Conservation (phyloP, 1,284 basidiomycete species). For the Crepidotus sp. region DNA sequence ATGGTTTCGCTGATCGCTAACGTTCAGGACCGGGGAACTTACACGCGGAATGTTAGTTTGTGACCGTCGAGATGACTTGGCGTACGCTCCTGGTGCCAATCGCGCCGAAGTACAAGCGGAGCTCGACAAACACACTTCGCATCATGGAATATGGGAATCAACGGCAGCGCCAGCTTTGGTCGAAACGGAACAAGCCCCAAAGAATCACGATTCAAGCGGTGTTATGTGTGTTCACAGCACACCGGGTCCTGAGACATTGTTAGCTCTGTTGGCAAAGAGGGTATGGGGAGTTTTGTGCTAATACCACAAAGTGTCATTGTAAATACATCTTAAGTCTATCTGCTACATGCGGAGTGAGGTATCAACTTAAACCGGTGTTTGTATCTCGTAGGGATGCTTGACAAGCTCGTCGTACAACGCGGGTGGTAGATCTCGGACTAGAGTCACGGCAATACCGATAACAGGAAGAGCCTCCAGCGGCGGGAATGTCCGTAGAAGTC, state of each 20-base stretch:
- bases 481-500: slow-evolving; percentile 89
- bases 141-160: slow-evolving; percentile 38
- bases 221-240: slow-evolving; percentile 48
- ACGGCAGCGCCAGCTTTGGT: slow-evolving; percentile 45
- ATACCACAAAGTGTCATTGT: slow-evolving; percentile 7
- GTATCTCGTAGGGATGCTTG: slow-evolving; percentile 75
- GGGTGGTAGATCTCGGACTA: slow-evolving; percentile 83
- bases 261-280: slow-evolving; percentile 40
- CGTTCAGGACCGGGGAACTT: slow-evolving; percentile 36
- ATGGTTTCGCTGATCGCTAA: neutral
- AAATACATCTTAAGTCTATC: slow-evolving; percentile 8
- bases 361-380: slow-evolving; percentile 21
- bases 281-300: slow-evolving; percentile 43
- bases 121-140: slow-evolving; percentile 31
- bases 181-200: slow-evolving; percentile 33
- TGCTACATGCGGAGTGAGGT: slow-evolving; percentile 12
- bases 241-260: slow-evolving; percentile 44
- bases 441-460: slow-evolving; percentile 86
- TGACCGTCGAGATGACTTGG: slow-evolving; percentile 54
- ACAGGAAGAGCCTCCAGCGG: slow-evolving; percentile 82
- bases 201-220: slow-evolving; percentile 23
- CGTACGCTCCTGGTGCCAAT: slow-evolving; percentile 54
- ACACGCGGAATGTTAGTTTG: slow-evolving; percentile 73
- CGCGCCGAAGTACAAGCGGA: slow-evolving; percentile 52
- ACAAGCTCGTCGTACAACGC: slow-evolving; percentile 90